A percentile compares a stretch with the other conserved stretches of the same genome.
Conservation (phyloP, 352 stramenopile genomes). For the Pythium diclinum region DNA sequence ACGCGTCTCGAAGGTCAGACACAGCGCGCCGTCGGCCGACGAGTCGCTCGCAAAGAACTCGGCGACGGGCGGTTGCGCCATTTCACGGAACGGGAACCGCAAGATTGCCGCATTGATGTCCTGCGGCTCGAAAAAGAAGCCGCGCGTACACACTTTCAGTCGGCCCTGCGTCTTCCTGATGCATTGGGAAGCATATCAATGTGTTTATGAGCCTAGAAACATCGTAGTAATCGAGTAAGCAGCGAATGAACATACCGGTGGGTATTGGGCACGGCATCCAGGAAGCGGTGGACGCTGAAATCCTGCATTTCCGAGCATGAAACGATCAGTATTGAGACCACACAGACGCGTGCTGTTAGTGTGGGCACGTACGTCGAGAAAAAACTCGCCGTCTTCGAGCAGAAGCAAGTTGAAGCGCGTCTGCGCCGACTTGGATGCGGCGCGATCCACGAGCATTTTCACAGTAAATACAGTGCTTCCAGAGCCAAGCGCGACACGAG, state of each 20-base stretch:
- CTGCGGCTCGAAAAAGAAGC: conserved; percentile 91
- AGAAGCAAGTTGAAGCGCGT: conserved; percentile 92
- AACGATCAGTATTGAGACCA: background rate
- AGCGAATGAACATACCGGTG: conserved; percentile 38
- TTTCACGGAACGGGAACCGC: conserved; percentile 87
- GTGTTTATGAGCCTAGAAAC: background rate
- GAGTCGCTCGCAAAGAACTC: conserved; percentile 47
- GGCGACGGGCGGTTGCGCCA: conserved; percentile 55
- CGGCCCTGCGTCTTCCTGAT: conserved; percentile 70
- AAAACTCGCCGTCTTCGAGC: conserved; percentile 93
- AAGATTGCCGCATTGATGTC: conserved; percentile 78
- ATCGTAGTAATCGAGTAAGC: background rate
- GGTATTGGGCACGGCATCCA: conserved; percentile 49
- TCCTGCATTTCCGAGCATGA: conserved; percentile 40
- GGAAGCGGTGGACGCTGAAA: conserved; percentile 79
- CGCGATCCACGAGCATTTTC: conserved; percentile 22
- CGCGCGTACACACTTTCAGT: conserved; percentile 87
- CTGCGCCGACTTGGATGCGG: conserved; percentile 37
- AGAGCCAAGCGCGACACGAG: conserved; percentile 2
- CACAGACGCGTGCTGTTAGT: background rate
- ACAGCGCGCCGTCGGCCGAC: conserved; percentile 39
- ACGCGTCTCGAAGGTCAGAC: conserved; percentile 63
- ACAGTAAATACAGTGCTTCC: background rate
- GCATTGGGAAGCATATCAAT: background rate
- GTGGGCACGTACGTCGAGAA: conserved; percentile 80